phyloP scores from a whole-genome alignment of 305 asterid species.

The Fraxinus dipetala region DNA sequence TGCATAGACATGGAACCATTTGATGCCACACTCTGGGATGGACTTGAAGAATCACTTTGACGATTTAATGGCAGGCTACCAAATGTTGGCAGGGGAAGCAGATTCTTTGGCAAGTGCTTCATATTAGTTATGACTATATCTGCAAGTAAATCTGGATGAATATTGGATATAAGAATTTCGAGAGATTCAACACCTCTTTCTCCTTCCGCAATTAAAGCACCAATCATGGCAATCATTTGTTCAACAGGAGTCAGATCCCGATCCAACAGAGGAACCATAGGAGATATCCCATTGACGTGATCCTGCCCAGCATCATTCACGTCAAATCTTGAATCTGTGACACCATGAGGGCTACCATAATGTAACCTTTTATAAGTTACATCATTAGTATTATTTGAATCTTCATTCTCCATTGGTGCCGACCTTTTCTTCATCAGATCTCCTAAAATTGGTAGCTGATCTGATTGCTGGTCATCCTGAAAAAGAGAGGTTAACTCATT shows the following conservation, averaged over 20 bases:
- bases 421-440: conserved; percentile 70
- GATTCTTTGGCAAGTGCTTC: conserved; percentile 81
- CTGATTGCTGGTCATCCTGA: conserved; percentile 73
- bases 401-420: conserved; percentile 53
- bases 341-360: conserved; percentile 46
- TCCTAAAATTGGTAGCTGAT: conserved; percentile 47
- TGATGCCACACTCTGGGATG: conserved; percentile 43
- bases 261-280: conserved; percentile 48
- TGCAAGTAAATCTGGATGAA: conserved; percentile 94
- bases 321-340: conserved; percentile 39
- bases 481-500: conserved; percentile 19
- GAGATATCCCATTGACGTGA: conserved; percentile 55
- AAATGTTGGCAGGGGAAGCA: conserved; percentile 49
- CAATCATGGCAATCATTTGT: conserved; percentile 90
- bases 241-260: conserved; percentile 70
- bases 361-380: conserved; percentile 56
- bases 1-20: conserved; percentile 53
- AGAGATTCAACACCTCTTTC: conserved; percentile 89
- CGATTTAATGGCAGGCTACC: conserved; percentile 34
- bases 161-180: conserved; percentile 74
- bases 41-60: conserved; percentile 44
- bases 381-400: conserved; percentile 47
- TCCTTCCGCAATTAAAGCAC: conserved; percentile 95
- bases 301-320: conserved; percentile 51
- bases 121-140: conserved; percentile 94